phyloP scores from a whole-genome alignment of 2,329 filamentous ascomycete genomes.

The Alternaria brassicae region DNA sequence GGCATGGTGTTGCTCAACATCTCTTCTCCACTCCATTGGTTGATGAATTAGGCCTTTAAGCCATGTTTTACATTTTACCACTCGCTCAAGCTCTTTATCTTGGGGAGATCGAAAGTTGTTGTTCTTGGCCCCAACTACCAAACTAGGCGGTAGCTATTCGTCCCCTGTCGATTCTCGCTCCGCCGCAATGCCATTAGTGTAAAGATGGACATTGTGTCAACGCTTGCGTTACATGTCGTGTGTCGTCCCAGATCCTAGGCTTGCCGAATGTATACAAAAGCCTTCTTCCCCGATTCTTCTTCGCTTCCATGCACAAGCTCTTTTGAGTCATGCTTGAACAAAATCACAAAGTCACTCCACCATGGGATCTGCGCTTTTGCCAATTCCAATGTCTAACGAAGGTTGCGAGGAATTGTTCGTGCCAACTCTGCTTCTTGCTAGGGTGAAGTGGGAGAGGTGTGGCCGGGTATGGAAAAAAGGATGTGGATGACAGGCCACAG shows the following conservation, averaged over 20 bases:
- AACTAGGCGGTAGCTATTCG: not conserved
- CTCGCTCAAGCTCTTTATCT: not conserved
- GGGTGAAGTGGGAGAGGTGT: not conserved
- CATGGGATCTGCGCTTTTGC: not conserved
- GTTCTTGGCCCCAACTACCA: not conserved
- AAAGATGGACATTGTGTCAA: not conserved
- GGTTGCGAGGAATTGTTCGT: not conserved
- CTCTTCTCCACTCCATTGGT: not conserved
- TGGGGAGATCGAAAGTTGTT: not conserved
- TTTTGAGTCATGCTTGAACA: not conserved
- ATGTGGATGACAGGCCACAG: not conserved
- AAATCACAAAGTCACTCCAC: not conserved
- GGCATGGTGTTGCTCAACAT: not conserved
- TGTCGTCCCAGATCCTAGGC: not conserved
- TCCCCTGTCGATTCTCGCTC: not conserved
- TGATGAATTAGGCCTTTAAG: too few species aligned
- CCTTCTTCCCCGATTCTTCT: not conserved
- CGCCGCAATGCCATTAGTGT: not conserved
- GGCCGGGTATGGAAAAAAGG: not conserved
- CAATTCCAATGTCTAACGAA: not conserved
- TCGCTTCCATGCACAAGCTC: not conserved
- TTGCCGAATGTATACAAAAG: not conserved
- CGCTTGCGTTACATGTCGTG: not conserved
- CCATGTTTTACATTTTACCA: not conserved
- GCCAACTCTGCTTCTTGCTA: too few species aligned